Evolutionary conservation across 192 early-diverging fungal species (phyloP), one percentile per base, ranked within the genome.

Genomic region (Coemansia sp.): DNA sequence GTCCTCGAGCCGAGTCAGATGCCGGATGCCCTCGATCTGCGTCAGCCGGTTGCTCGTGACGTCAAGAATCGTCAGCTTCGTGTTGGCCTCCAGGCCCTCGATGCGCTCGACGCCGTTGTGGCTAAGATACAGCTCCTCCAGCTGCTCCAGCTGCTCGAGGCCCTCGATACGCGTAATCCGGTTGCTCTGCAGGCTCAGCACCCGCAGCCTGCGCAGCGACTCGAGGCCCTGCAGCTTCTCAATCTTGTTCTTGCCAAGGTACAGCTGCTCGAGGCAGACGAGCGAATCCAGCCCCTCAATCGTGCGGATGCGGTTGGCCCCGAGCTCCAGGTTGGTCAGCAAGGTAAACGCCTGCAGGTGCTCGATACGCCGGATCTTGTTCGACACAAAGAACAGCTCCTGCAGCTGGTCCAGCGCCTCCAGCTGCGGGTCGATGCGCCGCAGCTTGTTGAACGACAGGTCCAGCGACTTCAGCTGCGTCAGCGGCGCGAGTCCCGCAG

Each of bases 191-290:
- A 90, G 89, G 63, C 84, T 87, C 34, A 90, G 78, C 27, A 91
- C 66, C 8, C 80, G 81, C 53, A 94, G 78, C 30, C 85, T 84
- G 27, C 73, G 82, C 49, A 94, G 65, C 1, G 57, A 56, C 4
- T 74, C 72, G 34, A 96, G 69, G 59, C 83, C 85, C 81, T 93
- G 72, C 27, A 98, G 80, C 57, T 82, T 82, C 3, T 81, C 77
- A 37, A 99, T 95, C 71, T 99, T 99, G 81, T 99, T 99, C 66
- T 99, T 99, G 41, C 97, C 97, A 24, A 99, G 78, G 85, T 92
- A 99, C 9, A 99, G 82, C 73, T 96, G 83, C 58, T 92, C 85
- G 64, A 99, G 75, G 53, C 86, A 87, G 17, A 86, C 83, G 53
- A 99, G 73, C 18, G 57, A 56, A 42, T 92, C 93, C 14, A 99